Evolutionary conservation across 257 asterid genomes (phyloP).

Genomic region (Penstemon davidsonii): DNA sequence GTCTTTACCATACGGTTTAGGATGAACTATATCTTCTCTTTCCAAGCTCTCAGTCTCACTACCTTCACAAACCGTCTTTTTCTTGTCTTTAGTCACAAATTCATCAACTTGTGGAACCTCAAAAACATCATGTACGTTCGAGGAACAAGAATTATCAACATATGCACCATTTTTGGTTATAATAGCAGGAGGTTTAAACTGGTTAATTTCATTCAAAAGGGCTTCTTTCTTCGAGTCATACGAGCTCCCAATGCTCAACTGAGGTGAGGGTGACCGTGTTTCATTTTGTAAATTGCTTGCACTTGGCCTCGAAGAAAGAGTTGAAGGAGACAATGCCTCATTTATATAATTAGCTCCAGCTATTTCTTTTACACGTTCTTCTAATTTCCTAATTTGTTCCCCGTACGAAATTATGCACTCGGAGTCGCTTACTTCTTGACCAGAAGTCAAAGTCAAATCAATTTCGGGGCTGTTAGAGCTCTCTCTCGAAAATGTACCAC

Average conservation of each 20-base stretch:
- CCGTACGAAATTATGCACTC: slow-evolving; percentile 50
- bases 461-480: slow-evolving; percentile 36
- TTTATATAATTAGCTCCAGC: slow-evolving; percentile 45
- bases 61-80: slow-evolving; percentile 26
- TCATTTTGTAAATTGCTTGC: slow-evolving; percentile 32
- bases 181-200: slow-evolving; percentile 25
- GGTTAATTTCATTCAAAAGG: slow-evolving; percentile 31
- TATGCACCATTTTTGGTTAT: slow-evolving; percentile 24
- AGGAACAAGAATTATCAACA: slow-evolving; percentile 38
- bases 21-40: slow-evolving; percentile 27
- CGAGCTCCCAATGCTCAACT: slow-evolving; percentile 28
- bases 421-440: slow-evolving; percentile 38
- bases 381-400: slow-evolving; percentile 69
- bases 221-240: slow-evolving; percentile 31
- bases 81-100: slow-evolving; percentile 28
- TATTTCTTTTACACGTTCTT: slow-evolving; percentile 60
- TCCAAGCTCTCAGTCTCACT: slow-evolving; percentile 39
- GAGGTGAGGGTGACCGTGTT: slow-evolving; percentile 52
- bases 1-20: slow-evolving; percentile 36
- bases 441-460: slow-evolving; percentile 28
- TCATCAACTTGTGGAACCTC: slow-evolving; percentile 79
- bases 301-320: slow-evolving; percentile 37
- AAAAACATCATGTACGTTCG: slow-evolving; percentile 73
- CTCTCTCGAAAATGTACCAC: slow-evolving; percentile 36
- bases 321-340: slow-evolving; percentile 43